These are phyloP conservation scores for Geum urbanum DNA, from an alignment of 306 rosid genomes.

Conservation along the genomic window DNA sequence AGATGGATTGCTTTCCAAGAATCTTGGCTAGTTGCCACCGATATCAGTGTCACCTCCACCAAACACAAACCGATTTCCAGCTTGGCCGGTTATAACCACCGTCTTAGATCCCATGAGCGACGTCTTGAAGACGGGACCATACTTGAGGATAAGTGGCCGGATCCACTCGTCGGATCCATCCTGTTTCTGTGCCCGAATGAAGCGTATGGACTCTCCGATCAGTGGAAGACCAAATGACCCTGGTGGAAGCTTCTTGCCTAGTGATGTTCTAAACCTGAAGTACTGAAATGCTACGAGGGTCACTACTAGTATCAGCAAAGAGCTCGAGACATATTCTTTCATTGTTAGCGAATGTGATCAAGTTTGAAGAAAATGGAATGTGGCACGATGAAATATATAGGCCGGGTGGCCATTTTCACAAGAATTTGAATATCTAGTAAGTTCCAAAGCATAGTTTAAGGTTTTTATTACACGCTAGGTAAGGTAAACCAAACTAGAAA, in stretches of 20 bases:
- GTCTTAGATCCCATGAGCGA: conserved; percentile 17
- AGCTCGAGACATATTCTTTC: neutral
- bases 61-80: conserved; percentile 18
- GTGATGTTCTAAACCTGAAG: neutral
- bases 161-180: conserved; percentile 18
- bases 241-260: conserved; percentile 20
- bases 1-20: conserved; percentile 17
- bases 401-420: neutral
- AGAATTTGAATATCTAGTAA: neutral
- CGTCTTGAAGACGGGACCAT: conserved; percentile 11
- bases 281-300: neutral
- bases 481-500: neutral
- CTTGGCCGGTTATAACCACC: conserved; percentile 13
- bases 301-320: neutral
- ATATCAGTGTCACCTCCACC: conserved; percentile 12
- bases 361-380: neutral
- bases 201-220: conserved; percentile 18
- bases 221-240: conserved; percentile 21
- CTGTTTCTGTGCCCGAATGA: conserved; percentile 7
- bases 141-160: neutral
- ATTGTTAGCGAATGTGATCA: neutral
- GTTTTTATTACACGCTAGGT: neutral
- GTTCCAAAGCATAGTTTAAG: neutral
- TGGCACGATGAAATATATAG: neutral
- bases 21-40: conserved; percentile 13